Evolutionary conservation across 192 early-diverging fungal species (phyloP), one percentile per base, ranked within the genome.

Genomic region (Entomortierella beljakovae): DNA sequence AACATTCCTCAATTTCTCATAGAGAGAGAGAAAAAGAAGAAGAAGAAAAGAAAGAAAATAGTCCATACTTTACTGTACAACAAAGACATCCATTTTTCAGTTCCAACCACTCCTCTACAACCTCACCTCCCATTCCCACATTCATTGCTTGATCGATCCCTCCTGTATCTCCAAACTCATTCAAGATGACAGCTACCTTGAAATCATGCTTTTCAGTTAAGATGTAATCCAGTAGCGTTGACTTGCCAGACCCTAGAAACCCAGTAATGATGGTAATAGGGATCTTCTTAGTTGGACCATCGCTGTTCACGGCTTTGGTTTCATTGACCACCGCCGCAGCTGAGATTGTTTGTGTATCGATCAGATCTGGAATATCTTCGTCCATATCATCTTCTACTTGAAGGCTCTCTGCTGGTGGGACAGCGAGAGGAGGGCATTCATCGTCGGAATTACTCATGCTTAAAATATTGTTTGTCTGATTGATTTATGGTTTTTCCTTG

Each of bases 81-180:
- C 98, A 99, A 51, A 99, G 85, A 75, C 98, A 99, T 0, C 98
- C 98, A 84, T 99, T 99, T 43, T 89, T 88, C 54, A 99, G 83
- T 76, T 99, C 98, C 18, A 99, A 84, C 98, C 98, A 99, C 64
- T 98, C 97, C 58, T 98, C 96, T 22, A 93, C 92, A 64, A 94
- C 86, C 42, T 90, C 89, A 26, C 97, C 98, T 48, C 89, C 87
- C 55, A 94, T 86, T 33, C 89, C 90, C 25, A 96, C 87, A 5
- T 92, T 92, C 61, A 98, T 84, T 48, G 94, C 88, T 79, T 97
- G 95, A 80, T 99, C 98, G 62, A 99, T 96, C 22, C 94, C 98
- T 29, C 93, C 90, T 55, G 83, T 84, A 54, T 98, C 96, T 48
- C 97, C 98, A 89, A 99, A 99, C 85, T 99, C 98, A 73, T 99